Evolutionary conservation across 1,284 basidiomycete species (phyloP).

Genomic region (Sporisorium graminicola): DNA sequence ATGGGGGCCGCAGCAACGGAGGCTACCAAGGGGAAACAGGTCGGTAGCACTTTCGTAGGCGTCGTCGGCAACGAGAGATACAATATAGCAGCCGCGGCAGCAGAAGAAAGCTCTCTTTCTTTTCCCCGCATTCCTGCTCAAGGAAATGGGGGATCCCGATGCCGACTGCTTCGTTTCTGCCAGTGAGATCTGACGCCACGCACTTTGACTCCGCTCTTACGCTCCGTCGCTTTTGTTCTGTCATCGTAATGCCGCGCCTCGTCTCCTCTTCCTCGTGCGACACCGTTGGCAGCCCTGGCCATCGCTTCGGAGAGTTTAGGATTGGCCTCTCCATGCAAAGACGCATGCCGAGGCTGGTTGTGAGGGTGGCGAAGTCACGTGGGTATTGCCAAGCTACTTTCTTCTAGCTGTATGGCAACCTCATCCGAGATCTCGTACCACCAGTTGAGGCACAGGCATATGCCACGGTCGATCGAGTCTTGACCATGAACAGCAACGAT

Average conservation of each 20-base stretch:
- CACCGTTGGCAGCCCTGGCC: background rate
- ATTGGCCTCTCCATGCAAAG: background rate
- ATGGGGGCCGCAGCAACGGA: background rate
- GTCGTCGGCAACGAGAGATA: background rate
- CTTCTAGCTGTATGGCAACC: conserved; percentile 36
- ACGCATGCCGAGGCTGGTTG: background rate
- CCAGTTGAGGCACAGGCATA: conserved; percentile 64
- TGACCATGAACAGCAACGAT: conserved; percentile 5
- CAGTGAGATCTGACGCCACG: background rate
- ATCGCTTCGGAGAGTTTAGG: background rate
- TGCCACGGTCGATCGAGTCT: conserved; percentile 24
- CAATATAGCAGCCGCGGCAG: conserved; percentile 25
- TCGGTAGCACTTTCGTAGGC: background rate
- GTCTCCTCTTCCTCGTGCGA: background rate
- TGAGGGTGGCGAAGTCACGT: conserved; percentile 1
- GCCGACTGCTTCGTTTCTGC: too few species aligned
- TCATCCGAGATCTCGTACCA: conserved; percentile 63
- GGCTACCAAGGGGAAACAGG: background rate
- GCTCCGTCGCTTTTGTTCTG: background rate
- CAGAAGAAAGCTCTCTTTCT: background rate
- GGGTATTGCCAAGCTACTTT: conserved; percentile 22
- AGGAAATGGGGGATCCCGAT: background rate
- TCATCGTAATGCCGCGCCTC: background rate
- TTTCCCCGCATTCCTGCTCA: conserved; percentile 28
- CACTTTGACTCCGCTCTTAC: background rate